These are phyloP conservation scores for Telfairia occidentalis DNA, from an alignment of 331 rosid genomes.

Conservation along the genomic window DNA sequence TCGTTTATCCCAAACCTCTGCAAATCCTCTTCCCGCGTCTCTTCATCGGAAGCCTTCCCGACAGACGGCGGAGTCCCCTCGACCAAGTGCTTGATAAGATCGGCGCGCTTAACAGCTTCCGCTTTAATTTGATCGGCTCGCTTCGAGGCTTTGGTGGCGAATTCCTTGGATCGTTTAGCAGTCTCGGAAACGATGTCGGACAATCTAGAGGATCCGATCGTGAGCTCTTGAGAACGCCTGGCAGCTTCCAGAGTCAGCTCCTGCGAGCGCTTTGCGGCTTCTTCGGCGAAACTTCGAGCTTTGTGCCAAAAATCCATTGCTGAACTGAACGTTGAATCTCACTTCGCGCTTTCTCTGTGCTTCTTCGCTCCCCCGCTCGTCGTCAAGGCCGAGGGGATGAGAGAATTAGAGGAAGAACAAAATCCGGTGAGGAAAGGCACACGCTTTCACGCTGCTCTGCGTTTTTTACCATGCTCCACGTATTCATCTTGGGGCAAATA, in stretches of 20 bases:
- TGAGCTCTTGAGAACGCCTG: conserved; percentile 24
- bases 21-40: conserved; percentile 18
- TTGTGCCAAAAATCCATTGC: conserved; percentile 58
- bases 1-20: conserved; percentile 44
- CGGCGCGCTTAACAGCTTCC: conserved; percentile 26
- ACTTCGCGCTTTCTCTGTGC: not conserved
- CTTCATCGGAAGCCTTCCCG: conserved; percentile 2
- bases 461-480: not conserved
- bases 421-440: not conserved
- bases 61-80: conserved; percentile 15
- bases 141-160: conserved; percentile 51
- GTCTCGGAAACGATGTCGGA: conserved; percentile 32
- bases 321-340: not conserved
- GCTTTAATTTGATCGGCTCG: conserved; percentile 28
- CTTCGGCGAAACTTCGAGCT: conserved; percentile 67
- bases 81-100: conserved; percentile 30
- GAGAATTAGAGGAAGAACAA: not conserved
- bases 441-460: not conserved
- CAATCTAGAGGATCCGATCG: conserved; percentile 27
- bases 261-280: conserved; percentile 46
- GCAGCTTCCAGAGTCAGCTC: conserved; percentile 27
- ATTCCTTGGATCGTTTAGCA: conserved; percentile 37
- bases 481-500: not conserved
- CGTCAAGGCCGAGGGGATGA: not conserved
- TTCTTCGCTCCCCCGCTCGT: not conserved